Percentiles rank a stretch among this genome's conserved stretches.
phyloP scores from a whole-genome alignment of 129 eudicot species.

The Flaveria brownii region DNA sequence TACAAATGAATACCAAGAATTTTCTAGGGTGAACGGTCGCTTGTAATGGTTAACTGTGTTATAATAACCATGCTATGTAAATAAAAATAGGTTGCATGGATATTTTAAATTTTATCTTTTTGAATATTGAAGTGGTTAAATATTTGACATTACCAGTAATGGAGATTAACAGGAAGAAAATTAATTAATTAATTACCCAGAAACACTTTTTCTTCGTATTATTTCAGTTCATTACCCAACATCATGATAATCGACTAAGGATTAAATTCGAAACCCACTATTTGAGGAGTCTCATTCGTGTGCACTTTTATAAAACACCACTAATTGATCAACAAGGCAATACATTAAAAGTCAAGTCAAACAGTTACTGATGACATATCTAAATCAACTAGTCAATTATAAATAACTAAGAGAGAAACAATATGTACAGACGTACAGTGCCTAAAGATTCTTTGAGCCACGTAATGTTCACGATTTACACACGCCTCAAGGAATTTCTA shows the following conservation, averaged over 20 bases:
- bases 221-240: too few relatives aligned
- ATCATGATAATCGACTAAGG: neutral
- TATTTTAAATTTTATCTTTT: neutral
- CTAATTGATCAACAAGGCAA: neutral
- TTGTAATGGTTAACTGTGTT: neutral
- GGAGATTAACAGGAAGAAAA: neutral
- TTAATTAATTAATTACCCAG: too few relatives aligned
- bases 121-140: neutral
- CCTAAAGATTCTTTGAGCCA: slow-evolving; percentile 9
- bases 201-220: too few relatives aligned
- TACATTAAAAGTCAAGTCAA: neutral
- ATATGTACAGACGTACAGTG: neutral
- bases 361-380: neutral
- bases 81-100: neutral
- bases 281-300: neutral
- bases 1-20: neutral
- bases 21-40: neutral
- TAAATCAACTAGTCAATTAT: slow-evolving; percentile 11
- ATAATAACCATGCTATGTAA: neutral
- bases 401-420: neutral
- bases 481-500: neutral
- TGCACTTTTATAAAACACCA: neutral
- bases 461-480: neutral
- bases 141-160: neutral
- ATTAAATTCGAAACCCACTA: neutral